Percentiles rank a stretch among this genome's conserved stretches.
phyloP scores from a whole-genome alignment of 768 basidiomycete species.

The Pulveroboletus frians region DNA sequence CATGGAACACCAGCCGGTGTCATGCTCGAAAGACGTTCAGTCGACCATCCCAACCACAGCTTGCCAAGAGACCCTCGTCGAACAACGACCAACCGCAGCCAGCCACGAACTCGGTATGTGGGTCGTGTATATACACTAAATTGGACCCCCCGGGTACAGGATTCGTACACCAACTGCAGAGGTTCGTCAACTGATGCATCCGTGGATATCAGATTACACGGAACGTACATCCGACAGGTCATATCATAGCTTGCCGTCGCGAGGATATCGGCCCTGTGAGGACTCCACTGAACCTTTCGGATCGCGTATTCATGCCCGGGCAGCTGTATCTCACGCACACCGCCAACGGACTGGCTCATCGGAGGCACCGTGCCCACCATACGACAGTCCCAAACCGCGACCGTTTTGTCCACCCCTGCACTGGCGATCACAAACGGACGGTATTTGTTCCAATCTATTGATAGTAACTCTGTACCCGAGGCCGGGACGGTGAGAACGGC shows the following conservation, averaged over 20 bases:
- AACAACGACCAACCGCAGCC: slow-evolving; percentile 91
- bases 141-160: slow-evolving; percentile 45
- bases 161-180: slow-evolving; percentile 66
- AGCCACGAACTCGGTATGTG: slow-evolving; percentile 93
- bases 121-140: slow-evolving; percentile 68
- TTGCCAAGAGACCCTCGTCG: slow-evolving; percentile 81
- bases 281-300: slow-evolving; percentile 85
- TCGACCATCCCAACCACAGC: slow-evolving; percentile 89
- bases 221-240: slow-evolving; percentile 83
- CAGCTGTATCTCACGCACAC: slow-evolving; percentile 63
- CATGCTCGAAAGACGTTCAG: slow-evolving; percentile 68
- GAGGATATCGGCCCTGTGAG: slow-evolving; percentile 65
- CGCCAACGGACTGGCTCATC: slow-evolving; percentile 54
- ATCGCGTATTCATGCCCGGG: slow-evolving; percentile 89
- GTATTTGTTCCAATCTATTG: slow-evolving; percentile 93
- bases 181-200: background rate
- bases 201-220: background rate
- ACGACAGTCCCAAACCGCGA: slow-evolving; percentile 83
- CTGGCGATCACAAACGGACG: slow-evolving; percentile 71
- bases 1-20: background rate
- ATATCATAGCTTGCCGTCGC: slow-evolving; percentile 86
- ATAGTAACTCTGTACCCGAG: slow-evolving; percentile 70
- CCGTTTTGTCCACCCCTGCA: slow-evolving; percentile 70
- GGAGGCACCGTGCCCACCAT: slow-evolving; percentile 61
- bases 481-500: slow-evolving; percentile 76